Conservation (phyloP, 1,284 basidiomycete genomes). For the Cryptococcus neoformans region DNA sequence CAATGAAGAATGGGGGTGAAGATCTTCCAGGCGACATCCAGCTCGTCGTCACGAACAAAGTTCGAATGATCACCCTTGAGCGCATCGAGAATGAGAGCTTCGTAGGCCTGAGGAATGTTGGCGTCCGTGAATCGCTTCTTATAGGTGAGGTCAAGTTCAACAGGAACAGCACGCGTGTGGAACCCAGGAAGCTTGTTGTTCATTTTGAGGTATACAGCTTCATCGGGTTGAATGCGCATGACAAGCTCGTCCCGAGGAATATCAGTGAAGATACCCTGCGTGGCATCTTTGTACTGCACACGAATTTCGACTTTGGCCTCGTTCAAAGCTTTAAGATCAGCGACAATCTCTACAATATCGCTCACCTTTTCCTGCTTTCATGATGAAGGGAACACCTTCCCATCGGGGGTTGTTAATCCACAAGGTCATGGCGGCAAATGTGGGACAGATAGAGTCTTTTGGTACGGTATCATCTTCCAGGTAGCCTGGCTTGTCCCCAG, state of each 20-base stretch:
- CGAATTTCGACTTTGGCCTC: slow-evolving; percentile 96
- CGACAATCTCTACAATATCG: not conserved
- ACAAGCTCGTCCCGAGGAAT: slow-evolving; percentile 95
- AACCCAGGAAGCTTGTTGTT: slow-evolving; percentile 92
- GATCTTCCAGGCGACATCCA: slow-evolving; percentile 97
- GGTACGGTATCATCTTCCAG: slow-evolving; percentile 93
- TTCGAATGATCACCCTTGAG: slow-evolving; percentile 61
- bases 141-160: slow-evolving; percentile 96
- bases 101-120: slow-evolving; percentile 92
- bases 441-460: slow-evolving; percentile 84
- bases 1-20: slow-evolving; percentile 93
- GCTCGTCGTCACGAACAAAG: slow-evolving; percentile 92
- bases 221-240: slow-evolving; percentile 89
- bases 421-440: slow-evolving; percentile 81
- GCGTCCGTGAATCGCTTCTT: slow-evolving; percentile 85
- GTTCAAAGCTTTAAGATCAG: slow-evolving; percentile 67
- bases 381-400: slow-evolving; percentile 96
- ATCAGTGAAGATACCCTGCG: slow-evolving; percentile 91
- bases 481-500: slow-evolving; percentile 92
- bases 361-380: slow-evolving; percentile 92
- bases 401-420: slow-evolving; percentile 92
- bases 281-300: slow-evolving; percentile 95
- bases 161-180: slow-evolving; percentile 80
- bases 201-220: slow-evolving; percentile 92
- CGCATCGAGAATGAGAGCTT: slow-evolving; percentile 84